Evolutionary conservation across 2,329 filamentous ascomycete species (phyloP), one percentile per base, ranked within the genome.

Genomic region (Penicillium hordei): DNA sequence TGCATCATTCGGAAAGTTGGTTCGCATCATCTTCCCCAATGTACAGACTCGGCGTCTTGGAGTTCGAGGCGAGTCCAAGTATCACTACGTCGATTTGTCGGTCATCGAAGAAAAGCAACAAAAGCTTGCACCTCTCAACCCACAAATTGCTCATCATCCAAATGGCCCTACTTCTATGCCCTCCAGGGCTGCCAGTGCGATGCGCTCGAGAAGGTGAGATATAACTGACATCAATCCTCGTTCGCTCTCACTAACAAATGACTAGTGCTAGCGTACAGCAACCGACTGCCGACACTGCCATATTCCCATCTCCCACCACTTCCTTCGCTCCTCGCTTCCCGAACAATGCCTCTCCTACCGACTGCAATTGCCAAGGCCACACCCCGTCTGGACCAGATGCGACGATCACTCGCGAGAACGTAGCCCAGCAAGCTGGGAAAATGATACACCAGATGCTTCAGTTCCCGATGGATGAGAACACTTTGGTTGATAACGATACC

Each of bases 51-150:
- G 94, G 58, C 86, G 94, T 63, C 82, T 99, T 13, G 94, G 94
- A 61, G 93, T 97, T 46, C 87, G 94, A 52, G 94, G 94, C 63
- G 93, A 97, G 78, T 99, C 94, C 15, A 99, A 99, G 73, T 99
- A 99, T 74, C 94, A 99, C 75, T 99, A 99, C 60, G 79, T 81
- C 48, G 79, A 81, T 62, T 68, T 81, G 57, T 78, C 78, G 2
- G 74, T 81, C 43, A 76, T 78, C 29, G 76, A 78, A 56, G 76
- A 78, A 59, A 76, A 78, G 57, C 73, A 75, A 52, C 72, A 75
- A 48, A 70, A 70, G 58, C 66, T 64, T n/a, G 58, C 61, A 7
- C 59, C 66, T 8, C 59, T 70, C 44, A 69, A 65, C 19, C 60
- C 67, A 5, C 70, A 70, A 45, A 57, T 67, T 13, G 60, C 68